These are phyloP conservation scores for Penicillium sclerotiorum DNA, from an alignment of 2,329 filamentous ascomycete genomes.

Conservation along the genomic window DNA sequence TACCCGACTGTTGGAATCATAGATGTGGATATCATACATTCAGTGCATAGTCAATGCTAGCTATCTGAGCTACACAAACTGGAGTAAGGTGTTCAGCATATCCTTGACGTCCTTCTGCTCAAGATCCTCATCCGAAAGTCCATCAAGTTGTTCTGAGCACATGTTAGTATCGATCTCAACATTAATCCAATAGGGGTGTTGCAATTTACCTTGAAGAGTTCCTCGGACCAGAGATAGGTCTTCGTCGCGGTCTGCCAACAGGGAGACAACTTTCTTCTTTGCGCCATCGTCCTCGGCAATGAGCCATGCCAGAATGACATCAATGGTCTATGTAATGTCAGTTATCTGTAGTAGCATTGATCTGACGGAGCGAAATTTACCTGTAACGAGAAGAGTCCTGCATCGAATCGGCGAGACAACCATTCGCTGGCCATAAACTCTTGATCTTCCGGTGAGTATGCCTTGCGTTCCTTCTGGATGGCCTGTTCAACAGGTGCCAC, in stretches of 20 bases:
- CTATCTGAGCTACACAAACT: constrained; percentile 32
- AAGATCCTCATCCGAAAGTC: constrained; percentile 58
- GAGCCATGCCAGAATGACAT: constrained; percentile 86
- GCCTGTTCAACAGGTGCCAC: constrained; percentile 65
- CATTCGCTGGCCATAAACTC: constrained; percentile 69
- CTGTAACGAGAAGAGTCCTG: constrained; percentile 81
- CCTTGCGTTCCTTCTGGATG: constrained; percentile 61
- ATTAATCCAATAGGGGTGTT: not conserved
- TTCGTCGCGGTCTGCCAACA: constrained; percentile 71
- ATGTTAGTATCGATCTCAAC: constrained; percentile 19
- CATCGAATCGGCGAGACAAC: constrained; percentile 75
- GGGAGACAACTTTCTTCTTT: constrained; percentile 61
- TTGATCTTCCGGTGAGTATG: constrained; percentile 59
- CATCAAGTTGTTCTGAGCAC: constrained; percentile 63
- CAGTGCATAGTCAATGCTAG: not conserved
- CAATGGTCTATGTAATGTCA: constrained; percentile 52
- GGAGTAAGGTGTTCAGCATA: constrained; percentile 64
- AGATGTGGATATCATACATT: not conserved
- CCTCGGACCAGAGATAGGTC: constrained; percentile 62
- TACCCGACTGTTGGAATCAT: too few species aligned
- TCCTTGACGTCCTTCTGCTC: constrained; percentile 60
- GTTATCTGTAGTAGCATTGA: not conserved
- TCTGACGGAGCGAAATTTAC: constrained; percentile 25
- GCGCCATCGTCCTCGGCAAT: constrained; percentile 84
- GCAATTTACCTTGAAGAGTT: constrained; percentile 65